These are phyloP conservation scores for Dalbergia cochinchinensis DNA, from an alignment of 306 rosid species.

Conservation along the genomic window DNA sequence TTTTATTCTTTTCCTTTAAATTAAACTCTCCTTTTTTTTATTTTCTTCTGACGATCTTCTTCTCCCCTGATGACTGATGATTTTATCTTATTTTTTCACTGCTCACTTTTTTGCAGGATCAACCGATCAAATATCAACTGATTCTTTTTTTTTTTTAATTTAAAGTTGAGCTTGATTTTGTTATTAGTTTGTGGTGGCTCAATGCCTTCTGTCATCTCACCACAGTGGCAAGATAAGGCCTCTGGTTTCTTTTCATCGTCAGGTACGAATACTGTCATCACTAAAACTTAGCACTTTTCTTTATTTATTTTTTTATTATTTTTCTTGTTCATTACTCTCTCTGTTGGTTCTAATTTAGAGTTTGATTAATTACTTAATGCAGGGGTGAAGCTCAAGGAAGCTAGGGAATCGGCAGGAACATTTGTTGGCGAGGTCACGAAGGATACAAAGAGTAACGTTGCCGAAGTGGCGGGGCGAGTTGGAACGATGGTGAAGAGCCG, in stretches of 20 bases:
- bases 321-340: slow-evolving; percentile 7
- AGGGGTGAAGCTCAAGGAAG: slow-evolving; percentile 92
- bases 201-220: slow-evolving; percentile 78
- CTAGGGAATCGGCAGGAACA: slow-evolving; percentile 87
- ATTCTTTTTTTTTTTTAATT: not conserved
- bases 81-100: not conserved
- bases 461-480: slow-evolving; percentile 82
- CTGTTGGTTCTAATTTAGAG: slow-evolving; percentile 24
- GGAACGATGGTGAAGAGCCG: slow-evolving; percentile 83
- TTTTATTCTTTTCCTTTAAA: slow-evolving; percentile 6
- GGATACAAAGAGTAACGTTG: slow-evolving; percentile 86
- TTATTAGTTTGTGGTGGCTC: slow-evolving; percentile 50
- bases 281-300: not conserved
- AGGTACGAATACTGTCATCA: slow-evolving; percentile 48
- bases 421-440: slow-evolving; percentile 91
- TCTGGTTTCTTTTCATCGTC: slow-evolving; percentile 89
- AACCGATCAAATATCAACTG: slow-evolving; percentile 41
- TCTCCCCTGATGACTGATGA: slow-evolving; percentile 1
- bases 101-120: slow-evolving; percentile 52
- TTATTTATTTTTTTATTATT: not conserved
- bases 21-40: not conserved
- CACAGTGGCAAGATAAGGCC: slow-evolving; percentile 95
- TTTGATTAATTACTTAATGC: slow-evolving; percentile 30
- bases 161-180: slow-evolving; percentile 47
- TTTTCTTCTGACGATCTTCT: slow-evolving; percentile 20